Evolutionary conservation across 2,329 filamentous ascomycete genomes (phyloP).

Genomic region (Beauveria sp.): DNA sequence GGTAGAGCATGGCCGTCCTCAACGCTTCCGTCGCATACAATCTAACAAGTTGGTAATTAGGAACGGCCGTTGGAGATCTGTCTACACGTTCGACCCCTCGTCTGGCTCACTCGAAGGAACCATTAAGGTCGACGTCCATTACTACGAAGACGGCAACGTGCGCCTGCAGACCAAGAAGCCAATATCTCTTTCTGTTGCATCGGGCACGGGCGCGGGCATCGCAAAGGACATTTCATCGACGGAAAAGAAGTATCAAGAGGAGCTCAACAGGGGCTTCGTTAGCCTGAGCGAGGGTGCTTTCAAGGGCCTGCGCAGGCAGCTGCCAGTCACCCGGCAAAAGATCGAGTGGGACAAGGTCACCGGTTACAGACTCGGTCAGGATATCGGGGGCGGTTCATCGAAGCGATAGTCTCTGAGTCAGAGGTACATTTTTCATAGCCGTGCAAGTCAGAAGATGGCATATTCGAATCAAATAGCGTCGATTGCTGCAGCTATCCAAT

Average conservation of each 20-base stretch:
- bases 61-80: constrained; percentile 93
- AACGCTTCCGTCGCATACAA: background rate
- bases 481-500: background rate
- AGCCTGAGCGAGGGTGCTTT: constrained; percentile 89
- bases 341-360: constrained; percentile 99
- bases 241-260: constrained; percentile 94
- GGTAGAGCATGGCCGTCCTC: constrained; percentile 42
- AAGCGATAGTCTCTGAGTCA: constrained; percentile 32
- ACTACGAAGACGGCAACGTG: constrained; percentile 99
- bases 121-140: constrained; percentile 93
- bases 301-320: constrained; percentile 82
- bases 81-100: constrained; percentile 72
- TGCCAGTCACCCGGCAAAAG: constrained; percentile 96
- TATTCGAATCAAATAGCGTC: background rate
- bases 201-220: constrained; percentile 58
- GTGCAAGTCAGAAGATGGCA: background rate
- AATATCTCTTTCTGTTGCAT: constrained; percentile 53
- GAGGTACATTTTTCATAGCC: background rate
- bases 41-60: constrained; percentile 33
- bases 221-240: constrained; percentile 67
- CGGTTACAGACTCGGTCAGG: constrained; percentile 78
- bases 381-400: constrained; percentile 62
- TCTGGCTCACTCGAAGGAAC: constrained; percentile 62
- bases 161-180: constrained; percentile 84
- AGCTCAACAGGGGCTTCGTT: constrained; percentile 84